These are phyloP conservation scores for Nicotiana attenuata DNA, from an alignment of 257 asterid species.

Conservation along the genomic window DNA sequence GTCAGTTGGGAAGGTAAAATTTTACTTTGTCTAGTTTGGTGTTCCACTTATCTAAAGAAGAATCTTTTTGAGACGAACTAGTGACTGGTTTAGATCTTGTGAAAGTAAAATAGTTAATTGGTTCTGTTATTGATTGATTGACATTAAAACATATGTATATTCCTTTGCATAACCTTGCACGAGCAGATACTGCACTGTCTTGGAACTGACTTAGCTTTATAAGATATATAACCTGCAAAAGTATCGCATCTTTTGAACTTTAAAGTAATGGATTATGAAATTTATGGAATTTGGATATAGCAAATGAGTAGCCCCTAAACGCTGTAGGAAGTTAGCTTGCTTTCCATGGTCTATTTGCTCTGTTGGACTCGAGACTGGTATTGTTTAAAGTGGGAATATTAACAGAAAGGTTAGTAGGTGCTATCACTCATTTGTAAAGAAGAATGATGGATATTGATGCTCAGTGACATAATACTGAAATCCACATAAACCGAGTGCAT, in stretches of 20 bases:
- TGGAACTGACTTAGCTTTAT: conserved; percentile 5
- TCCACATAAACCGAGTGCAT: background rate
- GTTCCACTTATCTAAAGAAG: background rate
- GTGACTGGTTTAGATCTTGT: background rate
- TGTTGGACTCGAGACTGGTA: background rate
- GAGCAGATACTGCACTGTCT: background rate
- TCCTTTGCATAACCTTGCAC: background rate
- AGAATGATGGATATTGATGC: background rate
- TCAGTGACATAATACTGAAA: background rate
- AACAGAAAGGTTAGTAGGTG: background rate
- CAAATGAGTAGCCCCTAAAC: background rate
- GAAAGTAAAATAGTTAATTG: background rate
- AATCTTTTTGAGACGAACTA: background rate
- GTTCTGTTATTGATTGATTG: background rate
- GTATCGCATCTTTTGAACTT: background rate
- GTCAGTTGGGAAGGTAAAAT: conserved; percentile 61
- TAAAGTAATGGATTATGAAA: background rate
- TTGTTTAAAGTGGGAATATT: background rate
- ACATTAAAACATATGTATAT: background rate
- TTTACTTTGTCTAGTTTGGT: background rate
- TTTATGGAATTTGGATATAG: background rate
- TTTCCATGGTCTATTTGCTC: background rate
- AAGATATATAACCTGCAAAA: background rate
- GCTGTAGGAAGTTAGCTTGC: background rate
- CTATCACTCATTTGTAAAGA: background rate